phyloP scores from a whole-genome alignment of 768 basidiomycete genomes.

The Rickenella mellea region DNA sequence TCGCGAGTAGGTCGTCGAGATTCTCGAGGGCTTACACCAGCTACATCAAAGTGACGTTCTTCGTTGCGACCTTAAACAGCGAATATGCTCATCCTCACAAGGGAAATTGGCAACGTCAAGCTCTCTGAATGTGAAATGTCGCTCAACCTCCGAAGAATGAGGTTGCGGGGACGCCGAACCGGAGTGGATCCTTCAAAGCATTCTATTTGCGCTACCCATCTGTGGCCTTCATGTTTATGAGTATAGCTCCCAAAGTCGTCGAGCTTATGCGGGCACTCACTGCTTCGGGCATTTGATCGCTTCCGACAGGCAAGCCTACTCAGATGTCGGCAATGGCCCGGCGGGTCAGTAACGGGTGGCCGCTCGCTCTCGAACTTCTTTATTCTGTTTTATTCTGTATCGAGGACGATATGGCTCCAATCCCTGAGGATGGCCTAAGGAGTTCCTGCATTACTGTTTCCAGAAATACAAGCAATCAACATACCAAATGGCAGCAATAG shows the following conservation, averaged over 20 bases:
- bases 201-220: no score
- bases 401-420: conserved; percentile 84
- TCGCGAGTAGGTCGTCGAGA: conserved; percentile 94
- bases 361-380: conserved; percentile 1
- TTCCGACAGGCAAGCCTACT: conserved; percentile 89
- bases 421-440: conserved; percentile 69
- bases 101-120: conserved; percentile 96
- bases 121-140: conserved; percentile 97
- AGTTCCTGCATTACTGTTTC: conserved; percentile 86
- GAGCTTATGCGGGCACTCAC: conserved; percentile 88
- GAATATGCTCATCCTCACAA: conserved; percentile 97
- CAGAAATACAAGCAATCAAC: conserved; percentile 80
- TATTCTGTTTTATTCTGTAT: conserved; percentile 70
- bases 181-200: conserved; percentile 46
- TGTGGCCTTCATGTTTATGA: conserved; percentile 8
- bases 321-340: conserved; percentile 84
- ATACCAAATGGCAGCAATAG: conserved; percentile 74
- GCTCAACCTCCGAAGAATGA: conserved; percentile 81
- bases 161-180: conserved; percentile 92
- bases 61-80: conserved; percentile 97
- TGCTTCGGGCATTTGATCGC: conserved; percentile 93
- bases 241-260: conserved; percentile 97
- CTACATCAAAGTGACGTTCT: conserved; percentile 86
- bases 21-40: conserved; percentile 90
- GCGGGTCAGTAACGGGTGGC: conserved; percentile 42